Evolutionary conservation across 176 grass and related monocot species (phyloP), one percentile per base, ranked within the genome.

Genomic region (Elymus sibiricus): DNA sequence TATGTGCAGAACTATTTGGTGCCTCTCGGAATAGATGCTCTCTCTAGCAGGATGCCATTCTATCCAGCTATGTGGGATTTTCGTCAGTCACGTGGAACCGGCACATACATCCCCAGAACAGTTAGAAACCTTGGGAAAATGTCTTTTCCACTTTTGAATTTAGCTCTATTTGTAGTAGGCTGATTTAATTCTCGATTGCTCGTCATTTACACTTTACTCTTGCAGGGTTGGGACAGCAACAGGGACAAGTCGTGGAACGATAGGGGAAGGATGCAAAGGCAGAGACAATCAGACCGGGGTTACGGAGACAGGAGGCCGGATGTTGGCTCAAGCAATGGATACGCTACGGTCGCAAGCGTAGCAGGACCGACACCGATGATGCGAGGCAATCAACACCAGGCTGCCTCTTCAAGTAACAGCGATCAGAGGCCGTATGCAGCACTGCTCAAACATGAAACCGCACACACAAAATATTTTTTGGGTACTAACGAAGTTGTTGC

Each of bases 51-150:
- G 38, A 9, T 86, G 3, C 1, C 78, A 25, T 44, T 39, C 76
- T 73, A 75, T 76, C 35, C 4, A 37, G 32, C 28, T 32, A 8
- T 17, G 11, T 17, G 58, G 49, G 43, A 80, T 78, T 38, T 60
- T 35, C 75, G 12, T 49, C 37, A 7, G 72, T 60, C 63, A 29
- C 78, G 29, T 60, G 88, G 92, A 29, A 93, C 92, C 31, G 92
- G 92, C 77, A 86, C 92, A 22, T 93, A 80, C 66, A 63, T 90
- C 74, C 92, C 92, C 44, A 40, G 42, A 83, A 76, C 19, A 78
- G 86, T 88, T 78, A 83, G 40, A n/a, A n/a, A 32, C 39, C 42
- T 79, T 4, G 70, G 39, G 59, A 22, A 17, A 74, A 47, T 76
- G 35, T 75, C 12, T 5, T 24, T 64, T 6, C 62, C 28, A 47